A percentile compares a stretch with the other conserved stretches of the same genome.
phyloP scores from a whole-genome alignment of 1,284 basidiomycete species.

The Malassezia furfur region DNA sequence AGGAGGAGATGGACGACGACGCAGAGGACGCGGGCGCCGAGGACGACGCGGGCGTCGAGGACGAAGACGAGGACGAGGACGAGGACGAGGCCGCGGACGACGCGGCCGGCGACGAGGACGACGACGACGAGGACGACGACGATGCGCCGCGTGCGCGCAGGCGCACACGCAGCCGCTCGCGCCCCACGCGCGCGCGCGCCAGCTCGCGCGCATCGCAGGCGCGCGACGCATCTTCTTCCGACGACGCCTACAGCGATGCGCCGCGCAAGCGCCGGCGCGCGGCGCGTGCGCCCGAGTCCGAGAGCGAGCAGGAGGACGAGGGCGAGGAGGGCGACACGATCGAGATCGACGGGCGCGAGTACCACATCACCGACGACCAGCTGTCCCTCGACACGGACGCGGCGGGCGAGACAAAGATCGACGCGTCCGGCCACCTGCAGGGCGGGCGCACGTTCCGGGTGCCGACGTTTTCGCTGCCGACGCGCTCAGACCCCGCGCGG shows the following conservation, averaged over 20 bases:
- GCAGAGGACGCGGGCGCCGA: not conserved
- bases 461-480: constrained; percentile 70
- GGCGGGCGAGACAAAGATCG: constrained; percentile 84
- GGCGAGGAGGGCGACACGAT: constrained; percentile 54
- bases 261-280: no score
- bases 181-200: no score
- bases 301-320: constrained; percentile 1
- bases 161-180: no score
- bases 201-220: no score
- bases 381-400: constrained; percentile 71
- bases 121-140: constrained; percentile 8
- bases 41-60: not conserved
- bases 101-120: constrained; percentile 10
- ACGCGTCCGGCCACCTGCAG: constrained; percentile 68
- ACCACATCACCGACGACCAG: constrained; percentile 75
- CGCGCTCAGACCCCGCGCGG: constrained; percentile 65
- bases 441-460: constrained; percentile 83
- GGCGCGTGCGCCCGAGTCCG: constrained; percentile 9
- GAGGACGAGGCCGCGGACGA: not conserved
- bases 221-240: not conserved
- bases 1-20: not conserved
- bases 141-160: no score
- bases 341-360: constrained; percentile 65
- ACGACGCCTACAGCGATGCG: not conserved
- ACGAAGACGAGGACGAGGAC: not conserved